Conservation (phyloP, 257 asterid species). For the Lavandula angustifolia region DNA sequence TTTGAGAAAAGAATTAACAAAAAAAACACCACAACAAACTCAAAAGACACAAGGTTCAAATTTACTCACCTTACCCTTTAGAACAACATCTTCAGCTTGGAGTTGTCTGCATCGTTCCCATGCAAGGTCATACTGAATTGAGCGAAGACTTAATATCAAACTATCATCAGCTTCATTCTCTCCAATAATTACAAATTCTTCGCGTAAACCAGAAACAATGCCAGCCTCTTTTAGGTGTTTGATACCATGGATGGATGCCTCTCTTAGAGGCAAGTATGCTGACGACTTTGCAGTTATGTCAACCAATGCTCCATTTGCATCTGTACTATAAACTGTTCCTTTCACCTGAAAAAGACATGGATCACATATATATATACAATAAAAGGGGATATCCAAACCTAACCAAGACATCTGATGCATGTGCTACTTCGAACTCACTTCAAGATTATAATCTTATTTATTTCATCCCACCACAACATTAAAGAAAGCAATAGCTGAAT, state of each 20-base stretch:
- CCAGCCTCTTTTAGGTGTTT: constrained; percentile 86
- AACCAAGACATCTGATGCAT: background rate
- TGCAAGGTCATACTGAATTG: constrained; percentile 83
- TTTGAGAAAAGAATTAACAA: constrained; percentile 13
- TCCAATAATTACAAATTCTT: constrained; percentile 78
- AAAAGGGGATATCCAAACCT: no score
- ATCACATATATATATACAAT: background rate
- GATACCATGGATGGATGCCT: constrained; percentile 74
- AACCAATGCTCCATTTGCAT: constrained; percentile 87
- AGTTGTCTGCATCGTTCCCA: constrained; percentile 98
- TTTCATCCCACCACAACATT: constrained; percentile 1
- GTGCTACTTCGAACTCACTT: background rate
- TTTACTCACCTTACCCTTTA: constrained; percentile 81
- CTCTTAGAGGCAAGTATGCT: constrained; percentile 81
- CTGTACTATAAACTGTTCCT: constrained; percentile 72
- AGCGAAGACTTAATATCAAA: constrained; percentile 79
- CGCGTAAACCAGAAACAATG: constrained; percentile 74
- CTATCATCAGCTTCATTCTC: constrained; percentile 82
- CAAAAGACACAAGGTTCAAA: constrained; percentile 1
- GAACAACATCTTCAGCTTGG: constrained; percentile 94
- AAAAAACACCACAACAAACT: background rate
- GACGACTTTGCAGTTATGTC: constrained; percentile 93
- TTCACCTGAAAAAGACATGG: constrained; percentile 53
- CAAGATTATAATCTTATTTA: background rate
- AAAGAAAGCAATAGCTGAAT: background rate